Evolutionary conservation across 1,284 basidiomycete genomes (phyloP), one percentile per base, ranked within the genome.

Genomic region (Mycena citricolor): DNA sequence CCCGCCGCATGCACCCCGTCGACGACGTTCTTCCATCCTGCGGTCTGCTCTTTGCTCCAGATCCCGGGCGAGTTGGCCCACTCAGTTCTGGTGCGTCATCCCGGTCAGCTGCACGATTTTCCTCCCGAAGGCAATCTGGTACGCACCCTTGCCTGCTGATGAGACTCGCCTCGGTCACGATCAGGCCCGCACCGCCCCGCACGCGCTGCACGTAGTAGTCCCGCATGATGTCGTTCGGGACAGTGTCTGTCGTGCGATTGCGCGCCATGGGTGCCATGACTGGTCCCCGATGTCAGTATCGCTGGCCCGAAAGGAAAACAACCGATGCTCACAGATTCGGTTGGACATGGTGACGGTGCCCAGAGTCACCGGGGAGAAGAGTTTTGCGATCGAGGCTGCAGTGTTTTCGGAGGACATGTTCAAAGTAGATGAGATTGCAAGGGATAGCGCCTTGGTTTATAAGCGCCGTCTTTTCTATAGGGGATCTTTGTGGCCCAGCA

Each of bases 171-270:
- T 77, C 75, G 1, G 69, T 63, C 14, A 75, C 62, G 25, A 77
- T 67, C 5, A 77, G 54, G 0, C 70, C 70, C 2, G 70, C 71
- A 12, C 65, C 65, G 12, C 63, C 60, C 19, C 47, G 54, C 2
- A 66, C 71, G 7, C 76, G 66, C 49, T 79, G 75, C 4, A 57
- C 52, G 47, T 77, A 77, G 57, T 77, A 76, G 48, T 71, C 68
- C 13, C 58, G 52, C 59, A 69, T 72, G 16, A 66, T 39, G 7
- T 64, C 55, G 29, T 59, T 71, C 2, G 70, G 69, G 5, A 67
- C 57, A 11, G 44, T 51, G 19, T 49, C 41, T 8, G 62, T 59
- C 8, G 57, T 40, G 13, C 66, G 63, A 38, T 61, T 65, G 19
- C 67, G 59, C 6, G 66, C 66, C 40, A 68, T 47, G 1, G 68